Evolutionary conservation across 1,284 basidiomycete species (phyloP), one percentile per base, ranked within the genome.

Genomic region (Pyrrhoderma lamaoense): DNA sequence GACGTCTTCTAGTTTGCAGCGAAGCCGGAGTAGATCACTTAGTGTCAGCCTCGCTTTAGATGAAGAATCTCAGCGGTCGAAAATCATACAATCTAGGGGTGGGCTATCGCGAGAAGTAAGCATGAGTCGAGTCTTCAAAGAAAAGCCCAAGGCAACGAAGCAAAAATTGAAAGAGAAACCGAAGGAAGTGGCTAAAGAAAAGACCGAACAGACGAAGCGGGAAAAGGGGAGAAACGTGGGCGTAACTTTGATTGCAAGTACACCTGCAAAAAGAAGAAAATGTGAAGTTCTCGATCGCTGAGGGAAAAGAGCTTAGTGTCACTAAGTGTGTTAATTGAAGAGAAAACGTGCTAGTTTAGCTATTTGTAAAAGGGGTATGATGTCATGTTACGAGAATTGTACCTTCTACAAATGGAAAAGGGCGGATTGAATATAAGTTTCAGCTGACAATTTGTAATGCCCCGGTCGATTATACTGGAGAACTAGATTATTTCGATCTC

Each of bases 81-180:
- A 69, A 58, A 23, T 55, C 8, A 63, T 67, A 54, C 62, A 69
- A 54, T 58, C 63, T 0, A 77, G 75, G 56, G 70, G 74, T 7
- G 64, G 73, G 3, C 63, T 85, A 16, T 76, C 73, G 51, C 72
- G 80, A 31, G 84, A 87, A 63, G 71, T 87, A 57, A 85, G 80
- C 64, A 87, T 87, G 85, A 79, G 77, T 11, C 74, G 80, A 21
- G 75, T 67, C 19, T 85, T 87, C 67, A 82, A 79, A 60, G 67
- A 68, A 14, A 58, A 50, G 21, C 34, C 42, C 9, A 54, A 50
- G 39, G 19, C 27, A 13, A 36, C 13, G 21, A 47, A 42, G 27
- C 18, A 19, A 1, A 54, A 34, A 44, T 14, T 23, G 22, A 45
- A 13, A 3, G 19, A 22, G 2, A 47, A 42, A 31, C 34, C 18